phyloP scores from a whole-genome alignment of 1,284 basidiomycete species.

The Ustilago trichophora region DNA sequence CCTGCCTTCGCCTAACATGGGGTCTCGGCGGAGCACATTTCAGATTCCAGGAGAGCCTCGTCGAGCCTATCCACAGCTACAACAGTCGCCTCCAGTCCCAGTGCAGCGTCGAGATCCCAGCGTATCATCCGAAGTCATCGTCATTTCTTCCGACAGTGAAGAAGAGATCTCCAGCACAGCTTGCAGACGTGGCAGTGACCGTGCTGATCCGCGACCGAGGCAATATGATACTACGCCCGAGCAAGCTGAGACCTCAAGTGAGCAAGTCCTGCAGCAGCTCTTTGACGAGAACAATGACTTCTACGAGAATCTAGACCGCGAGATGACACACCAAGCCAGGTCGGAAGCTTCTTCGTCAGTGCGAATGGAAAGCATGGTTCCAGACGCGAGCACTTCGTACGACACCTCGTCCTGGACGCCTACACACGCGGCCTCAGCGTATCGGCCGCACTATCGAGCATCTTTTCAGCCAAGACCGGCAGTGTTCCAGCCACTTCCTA shows the following conservation, averaged over 20 bases:
- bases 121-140: slow-evolving; percentile 20
- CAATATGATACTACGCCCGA: too few relatives aligned
- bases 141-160: slow-evolving; percentile 31
- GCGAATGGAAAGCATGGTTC: slow-evolving; percentile 22
- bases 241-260: neutral
- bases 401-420: slow-evolving; percentile 18
- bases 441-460: neutral
- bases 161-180: slow-evolving; percentile 3
- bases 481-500: too few relatives aligned
- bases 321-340: neutral
- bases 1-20: too few relatives aligned
- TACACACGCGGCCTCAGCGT: neutral
- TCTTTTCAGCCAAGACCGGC: too few relatives aligned
- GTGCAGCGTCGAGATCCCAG: neutral
- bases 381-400: slow-evolving; percentile 19
- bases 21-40: too few relatives aligned
- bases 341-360: slow-evolving; percentile 3
- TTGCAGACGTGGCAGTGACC: neutral
- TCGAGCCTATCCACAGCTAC: neutral
- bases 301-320: slow-evolving; percentile 16
- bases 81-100: neutral
- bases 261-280: slow-evolving; percentile 2
- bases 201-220: neutral
- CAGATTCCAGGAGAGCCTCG: too few relatives aligned
- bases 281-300: slow-evolving; percentile 11